Evolutionary conservation across 495 filamentous ascomycete species (phyloP), one percentile per base, ranked within the genome.

Genomic region (Patellaria atrata): DNA sequence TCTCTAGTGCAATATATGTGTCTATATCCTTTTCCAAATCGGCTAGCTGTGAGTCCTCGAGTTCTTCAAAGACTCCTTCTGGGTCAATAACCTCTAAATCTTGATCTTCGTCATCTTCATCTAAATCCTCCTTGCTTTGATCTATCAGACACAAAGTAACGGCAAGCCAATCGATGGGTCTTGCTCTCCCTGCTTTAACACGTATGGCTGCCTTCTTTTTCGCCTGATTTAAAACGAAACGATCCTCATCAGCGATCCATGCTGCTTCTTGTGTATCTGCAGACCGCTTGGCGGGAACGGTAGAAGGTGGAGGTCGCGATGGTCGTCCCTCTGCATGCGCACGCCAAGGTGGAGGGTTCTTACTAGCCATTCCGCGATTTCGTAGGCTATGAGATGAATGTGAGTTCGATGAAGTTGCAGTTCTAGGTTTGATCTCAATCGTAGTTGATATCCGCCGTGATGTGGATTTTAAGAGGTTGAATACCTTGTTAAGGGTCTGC

Each of bases 171-270:
- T 99, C 89, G 54, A 96, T 87, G 9, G 87, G 80, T 54, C 82
- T 85, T 32, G 87, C 86, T 38, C 89, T 74, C 10, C 78, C 80
- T 56, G 91, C 86, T 43, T 85, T 81, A n/a, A 96, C 85, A 4
- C 89, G 76, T 37, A 99, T 92, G 47, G 84, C 82, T 23, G 89
- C 87, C 63, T 94, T 96, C 63, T 91, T 96, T 62, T 94, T 96
- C 17, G 89, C 79, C 55, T 99, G 89, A 55, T 86, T 85, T 43
- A 99, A 63, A 14, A 99, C 89, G 50, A 99, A 99, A 34, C 78
- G 71, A 59, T 96, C 89, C 56, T 99, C 89, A 51, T 89, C 81
- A 33, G 86, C 77, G 15, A 99, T 77, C 70, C 91, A 99, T 11
- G 57, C 57, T 29, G 50, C 59, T 43, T 62, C 59, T 30, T 58